phyloP scores from a whole-genome alignment of 805 yeast species.

The Osmozyma mogii region DNA sequence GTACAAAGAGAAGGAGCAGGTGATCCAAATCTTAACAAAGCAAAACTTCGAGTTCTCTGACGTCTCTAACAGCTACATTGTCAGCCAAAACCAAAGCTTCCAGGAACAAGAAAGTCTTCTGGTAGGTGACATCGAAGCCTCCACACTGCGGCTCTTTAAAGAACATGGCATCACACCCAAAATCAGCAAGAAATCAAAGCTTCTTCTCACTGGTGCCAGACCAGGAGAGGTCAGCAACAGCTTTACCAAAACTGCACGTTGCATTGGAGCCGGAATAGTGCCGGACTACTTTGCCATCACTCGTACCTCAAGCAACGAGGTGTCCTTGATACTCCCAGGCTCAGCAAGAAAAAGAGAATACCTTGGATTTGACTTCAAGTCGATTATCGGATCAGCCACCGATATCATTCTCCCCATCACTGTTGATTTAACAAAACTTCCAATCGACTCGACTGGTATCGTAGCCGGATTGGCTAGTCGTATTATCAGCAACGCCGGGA shows the following conservation, averaged over 20 bases:
- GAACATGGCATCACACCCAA: slow-evolving; percentile 32
- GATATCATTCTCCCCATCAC: slow-evolving; percentile 51
- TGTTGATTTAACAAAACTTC: slow-evolving; percentile 45
- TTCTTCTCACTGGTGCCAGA: slow-evolving; percentile 54
- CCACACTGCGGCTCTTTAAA: slow-evolving; percentile 5
- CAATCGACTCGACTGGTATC: slow-evolving; percentile 56
- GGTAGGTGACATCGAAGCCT: slow-evolving; percentile 1
- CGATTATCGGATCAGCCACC: slow-evolving; percentile 47
- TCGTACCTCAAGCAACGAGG: slow-evolving; percentile 42
- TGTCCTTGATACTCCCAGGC: slow-evolving; percentile 41
- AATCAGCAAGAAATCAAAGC: slow-evolving; percentile 30
- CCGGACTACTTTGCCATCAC: slow-evolving; percentile 47
- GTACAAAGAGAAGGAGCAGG: slow-evolving; percentile 32
- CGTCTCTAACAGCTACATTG: slow-evolving; percentile 35
- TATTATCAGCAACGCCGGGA: slow-evolving; percentile 22
- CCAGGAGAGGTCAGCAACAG: slow-evolving; percentile 37
- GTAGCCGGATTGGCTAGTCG: slow-evolving; percentile 57
- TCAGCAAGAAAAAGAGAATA: slow-evolving; percentile 24
- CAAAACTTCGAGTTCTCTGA: slow-evolving; percentile 39
- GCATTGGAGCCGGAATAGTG: slow-evolving; percentile 21
- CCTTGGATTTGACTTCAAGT: slow-evolving; percentile 33
- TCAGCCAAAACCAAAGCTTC: slow-evolving; percentile 1
- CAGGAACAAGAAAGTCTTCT: not conserved
- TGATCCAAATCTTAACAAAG: slow-evolving; percentile 35
- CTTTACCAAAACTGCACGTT: slow-evolving; percentile 35